Evolutionary conservation across 1,284 basidiomycete genomes (phyloP).

Genomic region (Puccinia triticina): DNA sequence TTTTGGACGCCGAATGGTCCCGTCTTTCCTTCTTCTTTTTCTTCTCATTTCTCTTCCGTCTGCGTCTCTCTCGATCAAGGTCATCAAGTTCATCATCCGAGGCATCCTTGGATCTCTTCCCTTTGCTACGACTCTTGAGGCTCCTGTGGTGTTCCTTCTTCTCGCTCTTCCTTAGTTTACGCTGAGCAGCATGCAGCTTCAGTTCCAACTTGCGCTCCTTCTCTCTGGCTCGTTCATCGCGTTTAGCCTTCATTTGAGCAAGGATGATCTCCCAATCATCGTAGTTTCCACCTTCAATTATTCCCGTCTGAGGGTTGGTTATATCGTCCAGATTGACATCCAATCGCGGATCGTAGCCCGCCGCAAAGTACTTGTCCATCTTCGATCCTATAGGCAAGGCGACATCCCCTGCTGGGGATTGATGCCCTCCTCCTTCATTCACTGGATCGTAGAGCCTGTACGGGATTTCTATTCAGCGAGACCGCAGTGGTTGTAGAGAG

Average conservation of each 20-base stretch:
- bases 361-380: slow-evolving; percentile 57
- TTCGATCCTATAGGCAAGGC: slow-evolving; percentile 54
- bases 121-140: neutral
- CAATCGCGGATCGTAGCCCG: slow-evolving; percentile 53
- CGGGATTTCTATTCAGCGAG: neutral
- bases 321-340: slow-evolving; percentile 49
- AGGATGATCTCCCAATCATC: slow-evolving; percentile 52
- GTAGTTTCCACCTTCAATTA: slow-evolving; percentile 50
- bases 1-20: neutral
- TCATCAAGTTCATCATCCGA: neutral
- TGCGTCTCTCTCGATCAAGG: neutral
- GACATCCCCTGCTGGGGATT: slow-evolving; percentile 15
- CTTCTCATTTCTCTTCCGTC: neutral
- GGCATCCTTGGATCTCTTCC: neutral
- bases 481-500: neutral
- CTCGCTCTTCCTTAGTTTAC: slow-evolving; percentile 12
- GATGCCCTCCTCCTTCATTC: neutral
- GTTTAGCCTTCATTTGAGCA: slow-evolving; percentile 33
- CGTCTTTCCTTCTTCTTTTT: neutral
- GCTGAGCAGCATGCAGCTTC: neutral
- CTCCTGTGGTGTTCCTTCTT: slow-evolving; percentile 10
- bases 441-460: neutral
- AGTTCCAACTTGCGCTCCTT: slow-evolving; percentile 26
- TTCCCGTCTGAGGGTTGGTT: slow-evolving; percentile 36
- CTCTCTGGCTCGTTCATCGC: slow-evolving; percentile 17